Percentiles rank a stretch among this genome's conserved stretches.
phyloP scores from a whole-genome alignment of 768 basidiomycete genomes.

The Boletus bicolor region DNA sequence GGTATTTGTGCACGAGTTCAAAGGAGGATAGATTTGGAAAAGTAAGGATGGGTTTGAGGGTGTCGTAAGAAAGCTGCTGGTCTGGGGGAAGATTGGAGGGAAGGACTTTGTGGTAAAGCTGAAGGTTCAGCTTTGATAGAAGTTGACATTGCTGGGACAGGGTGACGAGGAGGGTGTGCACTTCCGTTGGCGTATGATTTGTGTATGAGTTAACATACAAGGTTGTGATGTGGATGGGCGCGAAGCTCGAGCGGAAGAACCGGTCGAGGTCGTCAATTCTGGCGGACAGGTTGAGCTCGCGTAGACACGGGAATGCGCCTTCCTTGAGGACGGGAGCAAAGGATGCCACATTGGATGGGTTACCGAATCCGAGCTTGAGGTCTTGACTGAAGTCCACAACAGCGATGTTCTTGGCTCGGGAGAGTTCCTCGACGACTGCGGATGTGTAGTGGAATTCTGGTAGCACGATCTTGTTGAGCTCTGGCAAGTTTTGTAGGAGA shows the following conservation, averaged over 20 bases:
- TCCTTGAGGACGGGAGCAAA: slow-evolving; percentile 45
- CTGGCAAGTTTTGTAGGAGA: slow-evolving; percentile 40
- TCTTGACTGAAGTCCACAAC: slow-evolving; percentile 53
- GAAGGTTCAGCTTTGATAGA: slow-evolving; percentile 43
- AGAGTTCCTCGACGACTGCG: slow-evolving; percentile 43
- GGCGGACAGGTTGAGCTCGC: slow-evolving; percentile 49
- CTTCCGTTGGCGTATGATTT: slow-evolving; percentile 39
- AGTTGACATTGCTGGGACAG: slow-evolving; percentile 46
- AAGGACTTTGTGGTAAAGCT: slow-evolving; percentile 27
- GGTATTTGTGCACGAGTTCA: slow-evolving; percentile 32
- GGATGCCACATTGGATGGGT: slow-evolving; percentile 39
- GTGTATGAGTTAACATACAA: slow-evolving; percentile 51
- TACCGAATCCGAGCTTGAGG: slow-evolving; percentile 46
- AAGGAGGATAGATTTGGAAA: slow-evolving; percentile 32
- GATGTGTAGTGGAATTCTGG: slow-evolving; percentile 53
- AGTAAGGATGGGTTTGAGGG: slow-evolving; percentile 36
- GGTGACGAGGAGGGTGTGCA: slow-evolving; percentile 43
- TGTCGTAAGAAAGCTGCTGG: slow-evolving; percentile 34
- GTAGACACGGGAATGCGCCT: slow-evolving; percentile 52
- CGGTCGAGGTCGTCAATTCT: slow-evolving; percentile 42
- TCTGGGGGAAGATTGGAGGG: slow-evolving; percentile 14
- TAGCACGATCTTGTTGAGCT: slow-evolving; percentile 46
- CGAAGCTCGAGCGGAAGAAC: slow-evolving; percentile 43
- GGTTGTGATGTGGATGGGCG: slow-evolving; percentile 48
- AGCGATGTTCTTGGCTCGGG: slow-evolving; percentile 41